Percentiles rank a stretch among this genome's conserved stretches.
Evolutionary conservation across 1,139 yeast genomes (phyloP).

Genomic region (Zygosaccharomyces pseudobailii): DNA sequence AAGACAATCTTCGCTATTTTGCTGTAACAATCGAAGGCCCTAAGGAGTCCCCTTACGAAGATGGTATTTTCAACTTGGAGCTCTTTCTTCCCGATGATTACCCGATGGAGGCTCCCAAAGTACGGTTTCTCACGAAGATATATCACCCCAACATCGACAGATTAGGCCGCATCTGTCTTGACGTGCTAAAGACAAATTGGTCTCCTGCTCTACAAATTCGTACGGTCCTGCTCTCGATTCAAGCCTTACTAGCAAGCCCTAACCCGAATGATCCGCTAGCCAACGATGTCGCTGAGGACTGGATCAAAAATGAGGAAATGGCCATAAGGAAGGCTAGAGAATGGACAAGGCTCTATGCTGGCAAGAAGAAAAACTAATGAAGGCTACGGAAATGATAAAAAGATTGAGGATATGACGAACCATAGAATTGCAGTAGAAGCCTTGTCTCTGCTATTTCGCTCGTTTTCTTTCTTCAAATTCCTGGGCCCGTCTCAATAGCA

Average conservation of each 20-base stretch:
- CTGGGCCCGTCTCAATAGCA: not conserved
- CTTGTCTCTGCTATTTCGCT: too few relatives aligned
- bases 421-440: too few relatives aligned
- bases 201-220: conserved; percentile 97
- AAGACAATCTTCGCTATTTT: conserved; percentile 87
- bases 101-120: conserved; percentile 83
- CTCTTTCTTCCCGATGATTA: conserved; percentile 54
- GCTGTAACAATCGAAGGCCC: conserved; percentile 92
- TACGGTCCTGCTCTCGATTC: conserved; percentile 87
- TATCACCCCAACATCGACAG: conserved; percentile 97
- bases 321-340: conserved; percentile 83
- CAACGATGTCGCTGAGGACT: conserved; percentile 93
- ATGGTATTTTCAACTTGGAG: conserved; percentile 59
- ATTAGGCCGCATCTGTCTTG: conserved; percentile 90
- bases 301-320: conserved; percentile 79
- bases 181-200: conserved; percentile 90
- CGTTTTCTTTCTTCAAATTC: not conserved
- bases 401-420: not conserved
- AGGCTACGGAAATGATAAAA: not conserved
- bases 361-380: conserved; percentile 1
- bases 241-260: conserved; percentile 91
- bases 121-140: conserved; percentile 84
- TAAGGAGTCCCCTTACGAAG: conserved; percentile 49
- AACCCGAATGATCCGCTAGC: conserved; percentile 98
- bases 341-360: conserved; percentile 76